phyloP scores from a whole-genome alignment of 192 early-diverging fungal species.

The Podila horticola region DNA sequence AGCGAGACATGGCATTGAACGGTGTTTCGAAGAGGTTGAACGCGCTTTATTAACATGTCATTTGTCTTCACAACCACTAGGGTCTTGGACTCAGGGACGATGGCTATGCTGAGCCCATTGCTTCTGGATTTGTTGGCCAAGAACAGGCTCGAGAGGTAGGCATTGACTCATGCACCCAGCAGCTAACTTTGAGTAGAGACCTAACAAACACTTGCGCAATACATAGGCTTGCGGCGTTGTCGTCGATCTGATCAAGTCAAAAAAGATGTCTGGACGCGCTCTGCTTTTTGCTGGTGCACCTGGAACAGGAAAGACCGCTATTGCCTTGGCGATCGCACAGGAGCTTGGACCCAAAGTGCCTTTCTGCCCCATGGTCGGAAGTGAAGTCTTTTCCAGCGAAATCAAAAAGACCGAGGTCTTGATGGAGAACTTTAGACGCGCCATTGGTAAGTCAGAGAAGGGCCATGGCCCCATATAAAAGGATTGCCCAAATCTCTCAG shows the following conservation, averaged over 20 bases:
- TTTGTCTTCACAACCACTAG: neutral
- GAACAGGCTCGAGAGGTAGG: conserved; percentile 92
- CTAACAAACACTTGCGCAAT: no score
- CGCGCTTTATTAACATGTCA: conserved; percentile 5
- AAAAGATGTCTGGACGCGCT: conserved; percentile 98
- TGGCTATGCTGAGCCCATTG: conserved; percentile 86
- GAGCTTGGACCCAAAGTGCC: conserved; percentile 99
- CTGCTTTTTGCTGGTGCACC: conserved; percentile 95
- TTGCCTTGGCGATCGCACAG: conserved; percentile 95
- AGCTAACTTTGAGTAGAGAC: no score
- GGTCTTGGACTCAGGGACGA: conserved; percentile 89
- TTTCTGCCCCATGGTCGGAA: conserved; percentile 99
- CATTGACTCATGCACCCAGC: conserved; percentile 6
- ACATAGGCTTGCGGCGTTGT: conserved; percentile 89
- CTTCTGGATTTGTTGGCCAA: conserved; percentile 97
- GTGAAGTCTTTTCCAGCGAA: conserved; percentile 97
- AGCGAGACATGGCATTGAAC: neutral
- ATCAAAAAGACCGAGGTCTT: conserved; percentile 99
- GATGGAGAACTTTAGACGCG: conserved; percentile 98
- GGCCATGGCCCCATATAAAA: neutral
- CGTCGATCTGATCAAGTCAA: conserved; percentile 93
- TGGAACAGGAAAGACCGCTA: conserved; percentile 97
- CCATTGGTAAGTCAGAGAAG: conserved; percentile 73
- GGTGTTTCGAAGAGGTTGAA: conserved; percentile 8
- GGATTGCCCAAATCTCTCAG: neutral